Evolutionary conservation across 2,329 filamentous ascomycete species (phyloP).

Genomic region (Fusarium ambrosium): DNA sequence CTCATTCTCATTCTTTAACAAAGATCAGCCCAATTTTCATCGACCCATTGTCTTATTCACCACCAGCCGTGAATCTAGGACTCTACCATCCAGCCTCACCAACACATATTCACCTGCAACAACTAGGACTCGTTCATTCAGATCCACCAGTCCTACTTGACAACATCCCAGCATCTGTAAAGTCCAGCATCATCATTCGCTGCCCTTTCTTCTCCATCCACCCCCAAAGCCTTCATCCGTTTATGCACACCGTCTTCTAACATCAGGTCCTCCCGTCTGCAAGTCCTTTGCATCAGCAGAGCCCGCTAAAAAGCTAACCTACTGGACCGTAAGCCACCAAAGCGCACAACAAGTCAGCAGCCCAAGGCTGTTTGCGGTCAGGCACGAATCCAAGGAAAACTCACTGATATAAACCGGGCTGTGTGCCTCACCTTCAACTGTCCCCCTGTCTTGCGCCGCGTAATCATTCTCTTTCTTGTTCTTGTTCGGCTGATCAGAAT

Average conservation of each 20-base stretch:
- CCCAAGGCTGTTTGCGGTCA: background rate
- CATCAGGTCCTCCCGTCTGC: background rate
- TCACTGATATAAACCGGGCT: slow-evolving; percentile 20
- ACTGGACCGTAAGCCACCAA: background rate
- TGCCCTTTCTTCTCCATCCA: background rate
- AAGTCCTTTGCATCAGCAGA: background rate
- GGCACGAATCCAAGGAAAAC: slow-evolving; percentile 8
- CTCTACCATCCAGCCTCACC: background rate
- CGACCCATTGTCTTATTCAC: background rate
- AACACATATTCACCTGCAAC: background rate
- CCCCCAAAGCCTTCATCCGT: background rate
- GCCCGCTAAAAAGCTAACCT: background rate
- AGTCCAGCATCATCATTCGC: background rate
- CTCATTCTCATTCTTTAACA: too few relatives aligned
- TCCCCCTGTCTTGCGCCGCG: background rate
- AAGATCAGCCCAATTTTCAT: background rate
- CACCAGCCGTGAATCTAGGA: background rate
- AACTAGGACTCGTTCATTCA: background rate
- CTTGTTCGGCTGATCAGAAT: background rate
- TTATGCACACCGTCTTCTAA: background rate
- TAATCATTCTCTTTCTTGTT: slow-evolving; percentile 3
- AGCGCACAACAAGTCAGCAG: background rate
- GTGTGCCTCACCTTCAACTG: slow-evolving; percentile 24
- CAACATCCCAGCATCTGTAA: background rate
- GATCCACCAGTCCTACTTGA: background rate